Percentiles rank a stretch among this genome's conserved stretches.
Conservation (phyloP, 176 grass and related monocot genomes). For the Eleusine indica region DNA sequence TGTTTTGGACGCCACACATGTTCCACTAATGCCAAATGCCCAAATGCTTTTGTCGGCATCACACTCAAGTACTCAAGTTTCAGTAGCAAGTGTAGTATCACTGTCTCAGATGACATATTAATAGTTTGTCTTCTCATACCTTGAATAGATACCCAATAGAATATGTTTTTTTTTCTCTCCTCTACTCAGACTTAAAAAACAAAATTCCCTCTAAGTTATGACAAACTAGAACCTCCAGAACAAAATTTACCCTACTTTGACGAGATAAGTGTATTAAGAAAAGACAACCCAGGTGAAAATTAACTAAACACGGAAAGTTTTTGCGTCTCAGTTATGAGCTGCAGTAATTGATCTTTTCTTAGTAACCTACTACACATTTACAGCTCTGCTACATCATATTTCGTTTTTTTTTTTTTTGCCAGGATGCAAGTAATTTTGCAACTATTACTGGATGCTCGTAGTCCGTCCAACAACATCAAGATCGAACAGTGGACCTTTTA, state of each 20-base stretch:
- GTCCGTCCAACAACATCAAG: slow-evolving; percentile 19
- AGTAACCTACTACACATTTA: not conserved
- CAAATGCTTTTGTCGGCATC: not conserved
- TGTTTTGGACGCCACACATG: not conserved
- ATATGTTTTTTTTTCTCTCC: not conserved
- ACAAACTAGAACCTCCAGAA: not conserved
- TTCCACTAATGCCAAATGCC: not conserved
- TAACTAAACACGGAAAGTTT: too few relatives aligned
- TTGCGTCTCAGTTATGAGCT: not conserved
- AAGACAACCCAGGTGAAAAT: too few relatives aligned
- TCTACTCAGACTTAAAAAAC: not conserved
- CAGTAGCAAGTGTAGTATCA: too few relatives aligned
- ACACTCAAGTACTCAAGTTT: not conserved
- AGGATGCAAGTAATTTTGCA: not conserved
- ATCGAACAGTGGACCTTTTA: slow-evolving; percentile 5
- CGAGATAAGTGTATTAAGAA: not conserved
- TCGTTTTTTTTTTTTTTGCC: not conserved
- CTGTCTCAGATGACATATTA: not conserved
- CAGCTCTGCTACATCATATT: too few relatives aligned
- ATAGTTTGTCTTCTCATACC: not conserved
- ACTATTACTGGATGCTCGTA: not conserved
- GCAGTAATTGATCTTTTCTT: not conserved
- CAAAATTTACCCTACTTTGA: slow-evolving; percentile 1
- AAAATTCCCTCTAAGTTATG: not conserved
- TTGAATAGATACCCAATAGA: not conserved